A percentile compares a stretch with the other conserved stretches of the same genome.
These are phyloP conservation scores for Antrodiella citrinella DNA, from an alignment of 768 basidiomycete genomes.

Conservation along the genomic window DNA sequence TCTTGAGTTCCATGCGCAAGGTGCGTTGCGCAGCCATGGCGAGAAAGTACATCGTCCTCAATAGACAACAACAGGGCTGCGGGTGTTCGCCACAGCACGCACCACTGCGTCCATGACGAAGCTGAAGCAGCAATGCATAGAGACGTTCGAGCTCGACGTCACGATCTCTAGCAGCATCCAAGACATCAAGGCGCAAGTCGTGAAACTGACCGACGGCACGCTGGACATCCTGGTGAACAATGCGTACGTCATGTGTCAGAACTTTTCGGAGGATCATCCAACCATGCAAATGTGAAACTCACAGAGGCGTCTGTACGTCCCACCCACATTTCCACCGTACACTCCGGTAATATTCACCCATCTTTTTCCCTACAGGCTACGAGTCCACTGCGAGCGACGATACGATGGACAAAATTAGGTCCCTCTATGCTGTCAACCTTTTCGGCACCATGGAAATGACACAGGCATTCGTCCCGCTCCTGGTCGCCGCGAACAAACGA, in stretches of 20 bases:
- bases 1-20: not conserved
- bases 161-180: not conserved
- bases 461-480: constrained; percentile 1
- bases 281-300: no score
- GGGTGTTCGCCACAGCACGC: not conserved
- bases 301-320: not conserved
- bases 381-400: not conserved
- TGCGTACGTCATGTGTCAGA: not conserved
- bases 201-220: not conserved
- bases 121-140: not conserved
- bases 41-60: not conserved
- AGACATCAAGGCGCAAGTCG: not conserved
- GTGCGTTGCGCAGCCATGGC: not conserved
- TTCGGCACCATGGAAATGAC: not conserved
- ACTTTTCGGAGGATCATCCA: not conserved
- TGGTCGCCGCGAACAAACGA: not conserved
- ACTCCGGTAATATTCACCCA: not conserved
- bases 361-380: not conserved
- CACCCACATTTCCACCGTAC: not conserved
- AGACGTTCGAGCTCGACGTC: not conserved
- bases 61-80: not conserved
- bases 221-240: constrained; percentile 2
- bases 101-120: not conserved
- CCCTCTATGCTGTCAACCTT: not conserved
- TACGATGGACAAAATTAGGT: not conserved